A percentile compares a stretch with the other conserved stretches of the same genome.
Evolutionary conservation across 805 yeast genomes (phyloP).

Genomic region (Candida tammaniensis): DNA sequence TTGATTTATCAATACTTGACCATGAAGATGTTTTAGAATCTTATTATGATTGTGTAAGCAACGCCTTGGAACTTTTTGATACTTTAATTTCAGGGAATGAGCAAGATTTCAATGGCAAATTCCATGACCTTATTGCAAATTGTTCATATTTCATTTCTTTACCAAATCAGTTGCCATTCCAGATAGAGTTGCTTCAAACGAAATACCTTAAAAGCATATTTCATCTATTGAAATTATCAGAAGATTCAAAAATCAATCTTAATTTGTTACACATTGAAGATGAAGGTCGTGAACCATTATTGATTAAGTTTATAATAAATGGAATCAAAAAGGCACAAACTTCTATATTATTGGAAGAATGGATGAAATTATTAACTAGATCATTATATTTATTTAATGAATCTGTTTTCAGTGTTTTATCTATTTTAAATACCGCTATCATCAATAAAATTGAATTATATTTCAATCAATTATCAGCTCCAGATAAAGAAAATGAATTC

Average conservation of each 20-base stretch:
- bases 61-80: slow-evolving; percentile 41
- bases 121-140: slow-evolving; percentile 38
- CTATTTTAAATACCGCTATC: slow-evolving; percentile 52
- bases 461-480: slow-evolving; percentile 22
- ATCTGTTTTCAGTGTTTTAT: slow-evolving; percentile 53
- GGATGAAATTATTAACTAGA: slow-evolving; percentile 50
- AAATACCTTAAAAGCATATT: slow-evolving; percentile 26
- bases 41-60: slow-evolving; percentile 29
- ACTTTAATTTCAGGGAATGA: slow-evolving; percentile 58
- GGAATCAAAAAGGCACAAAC: slow-evolving; percentile 47
- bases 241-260: slow-evolving; percentile 24
- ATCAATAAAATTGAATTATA: slow-evolving; percentile 35
- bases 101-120: slow-evolving; percentile 43
- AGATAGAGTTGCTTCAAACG: slow-evolving; percentile 27
- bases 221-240: slow-evolving; percentile 28
- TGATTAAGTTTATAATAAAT: slow-evolving; percentile 45
- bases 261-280: slow-evolving; percentile 29
- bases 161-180: slow-evolving; percentile 9
- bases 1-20: slow-evolving; percentile 18
- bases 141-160: slow-evolving; percentile 21
- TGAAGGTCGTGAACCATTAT: slow-evolving; percentile 26
- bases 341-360: slow-evolving; percentile 41
- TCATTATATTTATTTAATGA: slow-evolving; percentile 51
- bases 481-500: slow-evolving; percentile 12
- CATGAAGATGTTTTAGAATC: slow-evolving; percentile 15